phyloP scores from a whole-genome alignment of 768 basidiomycete genomes.

The Pholiota molesta region DNA sequence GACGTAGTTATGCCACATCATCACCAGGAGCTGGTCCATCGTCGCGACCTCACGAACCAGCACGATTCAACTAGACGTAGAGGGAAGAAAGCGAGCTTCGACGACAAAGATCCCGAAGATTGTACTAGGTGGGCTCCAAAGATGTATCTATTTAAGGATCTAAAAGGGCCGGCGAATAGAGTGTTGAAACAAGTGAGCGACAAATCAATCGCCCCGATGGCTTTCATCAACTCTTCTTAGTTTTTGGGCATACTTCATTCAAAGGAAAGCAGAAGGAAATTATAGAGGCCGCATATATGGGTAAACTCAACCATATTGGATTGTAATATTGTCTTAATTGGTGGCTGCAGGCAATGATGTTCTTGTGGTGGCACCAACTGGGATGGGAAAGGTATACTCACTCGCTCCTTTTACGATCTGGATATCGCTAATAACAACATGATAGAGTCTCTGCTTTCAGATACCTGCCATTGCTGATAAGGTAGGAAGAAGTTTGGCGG shows the following conservation, averaged over 20 bases:
- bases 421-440: neutral
- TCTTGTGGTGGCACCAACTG: constrained; percentile 82
- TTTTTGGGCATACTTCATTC: constrained; percentile 68
- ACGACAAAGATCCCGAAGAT: neutral
- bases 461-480: constrained; percentile 72
- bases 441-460: constrained; percentile 84
- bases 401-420: neutral
- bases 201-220: neutral
- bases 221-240: constrained; percentile 35
- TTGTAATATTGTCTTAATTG: neutral
- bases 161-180: neutral
- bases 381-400: constrained; percentile 77
- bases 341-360: constrained; percentile 61
- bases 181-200: neutral
- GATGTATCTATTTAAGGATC: neutral
- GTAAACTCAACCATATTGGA: constrained; percentile 30
- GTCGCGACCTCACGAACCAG: neutral
- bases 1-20: neutral
- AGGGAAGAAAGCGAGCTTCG: neutral
- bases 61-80: neutral
- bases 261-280: constrained; percentile 82
- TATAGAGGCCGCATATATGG: constrained; percentile 67
- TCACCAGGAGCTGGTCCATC: neutral
- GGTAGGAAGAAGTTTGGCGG: constrained; percentile 32
- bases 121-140: neutral